Conservation (phyloP, 176 grass and related monocot species). For the Musa acuminata region DNA sequence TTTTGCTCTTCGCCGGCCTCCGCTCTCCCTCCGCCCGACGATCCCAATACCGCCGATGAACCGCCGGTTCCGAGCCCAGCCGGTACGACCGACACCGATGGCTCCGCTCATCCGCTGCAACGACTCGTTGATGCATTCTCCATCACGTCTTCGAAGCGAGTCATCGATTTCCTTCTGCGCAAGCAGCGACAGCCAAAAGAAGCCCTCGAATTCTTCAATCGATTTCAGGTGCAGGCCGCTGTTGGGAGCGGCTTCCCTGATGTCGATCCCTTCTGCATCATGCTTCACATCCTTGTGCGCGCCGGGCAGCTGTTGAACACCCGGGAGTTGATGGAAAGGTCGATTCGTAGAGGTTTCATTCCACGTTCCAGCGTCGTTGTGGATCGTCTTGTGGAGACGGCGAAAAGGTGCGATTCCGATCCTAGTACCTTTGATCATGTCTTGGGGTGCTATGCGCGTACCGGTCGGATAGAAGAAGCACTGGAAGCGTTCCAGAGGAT, state of each 20-base stretch:
- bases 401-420: slow-evolving; percentile 19
- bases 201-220: slow-evolving; percentile 23
- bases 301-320: background rate
- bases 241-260: background rate
- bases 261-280: slow-evolving; percentile 18
- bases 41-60: background rate
- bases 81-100: slow-evolving; percentile 15
- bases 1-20: background rate
- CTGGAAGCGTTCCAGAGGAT: slow-evolving; percentile 38
- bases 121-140: no score
- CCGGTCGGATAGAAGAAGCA: slow-evolving; percentile 6
- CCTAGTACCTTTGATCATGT: slow-evolving; percentile 4
- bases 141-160: background rate
- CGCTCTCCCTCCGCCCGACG: slow-evolving; percentile 10
- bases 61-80: slow-evolving; percentile 9
- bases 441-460: slow-evolving; percentile 33
- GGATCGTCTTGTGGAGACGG: slow-evolving; percentile 17
- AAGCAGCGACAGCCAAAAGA: slow-evolving; percentile 10
- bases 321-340: slow-evolving; percentile 13
- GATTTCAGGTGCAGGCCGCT: background rate
- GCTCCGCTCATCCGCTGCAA: no score
- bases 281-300: slow-evolving; percentile 30
- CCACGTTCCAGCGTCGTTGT: slow-evolving; percentile 19
- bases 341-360: background rate
- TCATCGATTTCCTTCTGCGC: slow-evolving; percentile 18